Conservation (phyloP, 768 basidiomycete species). For the Suillus spraguei region DNA sequence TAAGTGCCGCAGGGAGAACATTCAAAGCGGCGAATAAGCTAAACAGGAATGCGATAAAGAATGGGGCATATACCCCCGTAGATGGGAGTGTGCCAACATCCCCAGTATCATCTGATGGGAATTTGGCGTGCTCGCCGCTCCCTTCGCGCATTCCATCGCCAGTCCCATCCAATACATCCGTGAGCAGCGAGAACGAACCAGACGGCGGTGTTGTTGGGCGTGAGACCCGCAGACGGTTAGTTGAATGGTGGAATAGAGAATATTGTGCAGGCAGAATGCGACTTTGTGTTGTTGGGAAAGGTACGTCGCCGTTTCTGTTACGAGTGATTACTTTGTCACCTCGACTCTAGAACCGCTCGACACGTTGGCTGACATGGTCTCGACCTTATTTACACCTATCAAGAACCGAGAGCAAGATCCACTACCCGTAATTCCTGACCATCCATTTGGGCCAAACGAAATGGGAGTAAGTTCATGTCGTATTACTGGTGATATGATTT, state of each 20-base stretch:
- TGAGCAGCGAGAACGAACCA: conserved; percentile 60
- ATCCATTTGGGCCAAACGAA: conserved; percentile 74
- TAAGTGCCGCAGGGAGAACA: conserved; percentile 62
- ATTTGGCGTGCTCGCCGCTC: conserved; percentile 44
- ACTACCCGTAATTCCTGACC: conserved; percentile 66
- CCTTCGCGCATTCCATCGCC: conserved; percentile 62
- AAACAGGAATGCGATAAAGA: conserved; percentile 26
- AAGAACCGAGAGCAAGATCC: conserved; percentile 61
- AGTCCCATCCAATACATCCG: conserved; percentile 55
- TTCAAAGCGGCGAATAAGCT: conserved; percentile 53
- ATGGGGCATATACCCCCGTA: conserved; percentile 27
- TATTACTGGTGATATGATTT: conserved; percentile 10
- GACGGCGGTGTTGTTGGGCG: conserved; percentile 80
- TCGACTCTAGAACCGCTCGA: conserved; percentile 67
- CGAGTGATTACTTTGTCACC: conserved; percentile 7
- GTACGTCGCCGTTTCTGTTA: conserved; percentile 36
- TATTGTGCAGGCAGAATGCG: conserved; percentile 86
- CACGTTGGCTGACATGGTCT: conserved; percentile 63
- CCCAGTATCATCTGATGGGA: conserved; percentile 17
- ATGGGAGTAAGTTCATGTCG: conserved; percentile 58
- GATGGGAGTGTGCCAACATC: not conserved
- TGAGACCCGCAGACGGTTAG: conserved; percentile 74
- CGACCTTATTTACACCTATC: conserved; percentile 72
- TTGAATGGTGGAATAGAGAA: conserved; percentile 84
- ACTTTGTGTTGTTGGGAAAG: conserved; percentile 78